Evolutionary conservation across 2,329 filamentous ascomycete species (phyloP).

Genomic region (Dactylellina haptotyla): DNA sequence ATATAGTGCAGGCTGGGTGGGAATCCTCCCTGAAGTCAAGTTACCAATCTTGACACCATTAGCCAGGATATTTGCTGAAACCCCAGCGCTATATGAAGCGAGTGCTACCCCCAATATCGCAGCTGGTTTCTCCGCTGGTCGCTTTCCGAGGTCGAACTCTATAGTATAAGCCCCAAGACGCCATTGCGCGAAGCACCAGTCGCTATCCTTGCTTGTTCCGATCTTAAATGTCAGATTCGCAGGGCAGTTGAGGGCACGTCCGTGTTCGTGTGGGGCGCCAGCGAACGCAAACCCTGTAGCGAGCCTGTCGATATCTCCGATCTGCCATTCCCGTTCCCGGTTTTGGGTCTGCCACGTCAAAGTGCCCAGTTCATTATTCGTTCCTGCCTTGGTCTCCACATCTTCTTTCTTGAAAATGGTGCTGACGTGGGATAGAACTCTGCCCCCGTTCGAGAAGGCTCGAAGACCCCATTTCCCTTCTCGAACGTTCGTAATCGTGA

Average conservation of each 20-base stretch:
- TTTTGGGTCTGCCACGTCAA: slow-evolving; percentile 63
- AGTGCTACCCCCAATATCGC: slow-evolving; percentile 31
- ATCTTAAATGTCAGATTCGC: slow-evolving; percentile 64
- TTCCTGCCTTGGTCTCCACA: slow-evolving; percentile 60
- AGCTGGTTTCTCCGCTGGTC: slow-evolving; percentile 24
- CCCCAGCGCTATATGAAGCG: slow-evolving; percentile 33
- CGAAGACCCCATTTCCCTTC: slow-evolving; percentile 65
- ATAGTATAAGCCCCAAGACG: slow-evolving; percentile 61
- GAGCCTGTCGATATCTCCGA: slow-evolving; percentile 66
- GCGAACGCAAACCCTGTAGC: slow-evolving; percentile 64
- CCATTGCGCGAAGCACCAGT: slow-evolving; percentile 67
- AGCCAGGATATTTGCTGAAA: slow-evolving; percentile 49
- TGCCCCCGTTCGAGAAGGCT: slow-evolving; percentile 66
- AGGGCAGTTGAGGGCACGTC: slow-evolving; percentile 63
- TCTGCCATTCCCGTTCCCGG: slow-evolving; percentile 64
- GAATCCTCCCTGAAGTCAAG: slow-evolving; percentile 59
- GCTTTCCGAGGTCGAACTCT: slow-evolving; percentile 56
- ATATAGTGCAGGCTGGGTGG: slow-evolving; percentile 65
- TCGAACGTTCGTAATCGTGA: slow-evolving; percentile 64
- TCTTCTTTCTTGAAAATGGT: slow-evolving; percentile 64
- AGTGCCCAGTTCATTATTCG: slow-evolving; percentile 61
- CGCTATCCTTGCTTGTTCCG: slow-evolving; percentile 60
- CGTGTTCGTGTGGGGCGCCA: slow-evolving; percentile 64
- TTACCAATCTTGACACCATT: slow-evolving; percentile 58
- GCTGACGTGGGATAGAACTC: slow-evolving; percentile 63